A percentile compares a stretch with the other conserved stretches of the same genome.
phyloP scores from a whole-genome alignment of 768 basidiomycete genomes.

The Leucogyrophana mollusca region DNA sequence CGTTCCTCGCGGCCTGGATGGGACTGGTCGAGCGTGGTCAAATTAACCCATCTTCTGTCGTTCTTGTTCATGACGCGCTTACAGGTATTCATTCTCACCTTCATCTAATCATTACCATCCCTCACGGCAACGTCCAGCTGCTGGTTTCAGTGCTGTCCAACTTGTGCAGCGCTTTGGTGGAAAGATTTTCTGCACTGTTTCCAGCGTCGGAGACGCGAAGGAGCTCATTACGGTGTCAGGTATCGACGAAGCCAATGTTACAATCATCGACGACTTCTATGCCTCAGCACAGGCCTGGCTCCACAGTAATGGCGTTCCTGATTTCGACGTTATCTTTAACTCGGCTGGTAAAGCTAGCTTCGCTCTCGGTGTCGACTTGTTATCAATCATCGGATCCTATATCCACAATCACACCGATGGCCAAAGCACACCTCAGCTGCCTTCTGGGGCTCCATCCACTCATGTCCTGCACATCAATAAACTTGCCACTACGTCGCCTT shows the following conservation, averaged over 20 bases:
- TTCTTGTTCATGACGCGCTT: constrained; percentile 24
- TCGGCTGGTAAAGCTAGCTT: constrained; percentile 12
- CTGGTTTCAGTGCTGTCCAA: constrained; percentile 24
- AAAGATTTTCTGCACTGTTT: constrained; percentile 21
- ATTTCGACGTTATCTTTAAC: constrained; percentile 28
- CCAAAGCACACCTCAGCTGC: constrained; percentile 10
- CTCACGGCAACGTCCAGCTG: too few species aligned
- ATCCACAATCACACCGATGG: constrained; percentile 19
- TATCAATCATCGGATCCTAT: constrained; percentile 24
- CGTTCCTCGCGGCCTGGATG: constrained; percentile 25
- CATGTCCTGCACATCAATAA: constrained; percentile 20
- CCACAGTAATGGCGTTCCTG: too few species aligned
- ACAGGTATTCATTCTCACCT: constrained; percentile 22
- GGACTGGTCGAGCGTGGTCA: constrained; percentile 20
- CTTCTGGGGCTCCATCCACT: constrained; percentile 12
- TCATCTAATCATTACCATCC: too few species aligned
- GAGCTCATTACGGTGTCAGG: too few species aligned
- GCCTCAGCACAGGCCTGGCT: too few species aligned
- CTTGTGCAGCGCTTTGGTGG: constrained; percentile 19
- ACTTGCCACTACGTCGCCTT: constrained; percentile 16
- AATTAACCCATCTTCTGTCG: constrained; percentile 17
- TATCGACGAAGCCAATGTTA: too few species aligned
- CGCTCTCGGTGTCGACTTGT: constrained; percentile 16
- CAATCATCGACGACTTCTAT: too few species aligned
- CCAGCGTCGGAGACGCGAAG: constrained; percentile 11